These are phyloP conservation scores for Trematosphaeria pertusa DNA, from an alignment of 2,329 filamentous ascomycete genomes.

Conservation along the genomic window DNA sequence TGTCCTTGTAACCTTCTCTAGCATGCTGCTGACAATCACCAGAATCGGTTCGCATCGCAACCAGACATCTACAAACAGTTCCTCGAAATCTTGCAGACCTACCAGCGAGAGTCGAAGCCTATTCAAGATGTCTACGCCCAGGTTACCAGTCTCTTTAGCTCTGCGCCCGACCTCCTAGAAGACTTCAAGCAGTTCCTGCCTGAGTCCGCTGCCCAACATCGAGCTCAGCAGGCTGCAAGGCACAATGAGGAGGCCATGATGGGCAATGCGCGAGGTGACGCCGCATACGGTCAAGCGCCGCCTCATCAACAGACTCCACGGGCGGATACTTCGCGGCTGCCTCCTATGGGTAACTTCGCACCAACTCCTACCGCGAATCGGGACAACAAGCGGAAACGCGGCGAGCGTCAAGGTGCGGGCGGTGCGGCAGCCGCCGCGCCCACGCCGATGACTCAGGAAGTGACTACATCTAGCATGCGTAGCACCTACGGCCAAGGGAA, in stretches of 20 bases:
- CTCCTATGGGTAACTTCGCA: conserved; percentile 93
- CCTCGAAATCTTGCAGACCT: conserved; percentile 95
- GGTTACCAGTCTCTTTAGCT: conserved; percentile 91
- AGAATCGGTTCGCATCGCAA: conserved; percentile 96
- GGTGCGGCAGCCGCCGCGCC: conserved; percentile 49
- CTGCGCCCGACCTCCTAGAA: conserved; percentile 91
- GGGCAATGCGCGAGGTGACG: conserved; percentile 66
- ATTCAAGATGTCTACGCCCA: conserved; percentile 98
- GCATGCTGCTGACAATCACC: conserved; percentile 13
- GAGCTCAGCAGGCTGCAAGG: conserved; percentile 64
- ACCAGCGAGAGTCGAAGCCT: conserved; percentile 96
- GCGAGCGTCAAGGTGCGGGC: conserved; percentile 63
- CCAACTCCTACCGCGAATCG: conserved; percentile 83
- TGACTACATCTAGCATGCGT: conserved; percentile 40
- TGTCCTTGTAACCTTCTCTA: conserved; percentile 11
- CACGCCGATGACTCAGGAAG: conserved; percentile 40
- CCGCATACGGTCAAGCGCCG: conserved; percentile 52
- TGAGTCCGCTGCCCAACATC: conserved; percentile 75
- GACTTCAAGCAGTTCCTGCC: conserved; percentile 99
- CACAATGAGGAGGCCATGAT: conserved; percentile 73
- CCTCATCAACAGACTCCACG: conserved; percentile 58
- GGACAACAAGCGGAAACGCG: conserved; percentile 84
- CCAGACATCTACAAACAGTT: conserved; percentile 99
- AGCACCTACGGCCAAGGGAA: conserved; percentile 37
- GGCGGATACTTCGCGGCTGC: conserved; percentile 64